These are phyloP conservation scores for Chernovozyma sophiae-reginae DNA, from an alignment of 1,139 yeast genomes.

Conservation along the genomic window DNA sequence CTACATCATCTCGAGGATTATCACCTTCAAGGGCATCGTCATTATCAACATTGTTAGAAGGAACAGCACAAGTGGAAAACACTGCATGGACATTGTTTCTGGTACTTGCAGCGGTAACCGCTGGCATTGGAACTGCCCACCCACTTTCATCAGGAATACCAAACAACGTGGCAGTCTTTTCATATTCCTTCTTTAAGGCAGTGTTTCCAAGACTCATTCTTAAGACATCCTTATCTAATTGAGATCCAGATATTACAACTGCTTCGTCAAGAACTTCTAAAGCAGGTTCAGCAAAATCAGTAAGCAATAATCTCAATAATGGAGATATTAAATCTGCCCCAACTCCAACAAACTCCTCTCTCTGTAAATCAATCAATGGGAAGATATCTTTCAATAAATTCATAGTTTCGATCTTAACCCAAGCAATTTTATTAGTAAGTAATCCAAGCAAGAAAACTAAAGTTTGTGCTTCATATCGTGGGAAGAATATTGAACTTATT, in stretches of 20 bases:
- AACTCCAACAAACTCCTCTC: conserved; percentile 79
- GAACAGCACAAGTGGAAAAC: conserved; percentile 69
- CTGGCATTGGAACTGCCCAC: conserved; percentile 97
- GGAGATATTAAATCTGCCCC: conserved; percentile 97
- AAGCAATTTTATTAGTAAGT: conserved; percentile 66
- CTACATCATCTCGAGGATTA: conserved; percentile 11
- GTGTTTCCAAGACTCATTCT: conserved; percentile 88
- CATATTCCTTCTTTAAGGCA: conserved; percentile 74
- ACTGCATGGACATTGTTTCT: conserved; percentile 95
- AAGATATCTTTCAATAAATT: conserved; percentile 68
- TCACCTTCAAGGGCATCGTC: conserved; percentile 12
- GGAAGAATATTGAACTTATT: conserved; percentile 65
- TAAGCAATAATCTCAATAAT: conserved; percentile 69
- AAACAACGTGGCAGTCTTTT: conserved; percentile 81
- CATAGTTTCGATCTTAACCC: conserved; percentile 82
- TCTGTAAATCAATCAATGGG: conserved; percentile 70
- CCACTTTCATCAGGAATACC: conserved; percentile 98
- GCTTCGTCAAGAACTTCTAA: conserved; percentile 87
- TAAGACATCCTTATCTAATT: conserved; percentile 84
- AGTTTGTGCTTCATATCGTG: conserved; percentile 69
- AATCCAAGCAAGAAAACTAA: conserved; percentile 74
- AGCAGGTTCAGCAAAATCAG: conserved; percentile 86
- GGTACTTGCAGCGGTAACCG: conserved; percentile 80
- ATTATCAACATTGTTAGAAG: conserved; percentile 25
- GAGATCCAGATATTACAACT: conserved; percentile 80